Base-by-base conservation (phyloP, 768 basidiomycete species). In the Scleroderma bovista region DNA sequence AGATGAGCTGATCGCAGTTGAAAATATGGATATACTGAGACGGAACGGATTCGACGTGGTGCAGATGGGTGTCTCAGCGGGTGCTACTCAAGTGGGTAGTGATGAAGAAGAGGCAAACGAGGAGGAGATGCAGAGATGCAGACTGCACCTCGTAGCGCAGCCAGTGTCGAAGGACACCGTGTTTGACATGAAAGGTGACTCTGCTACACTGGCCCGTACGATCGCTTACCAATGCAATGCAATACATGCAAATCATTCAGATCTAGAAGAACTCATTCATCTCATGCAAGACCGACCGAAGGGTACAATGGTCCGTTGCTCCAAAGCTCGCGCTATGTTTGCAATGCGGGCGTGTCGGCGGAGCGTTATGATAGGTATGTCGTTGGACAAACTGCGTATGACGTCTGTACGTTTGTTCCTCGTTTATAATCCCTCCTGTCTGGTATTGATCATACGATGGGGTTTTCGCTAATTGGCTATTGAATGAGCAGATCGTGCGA, bases 341-440 rank as follows among this genome's bases (percentile, higher is more conserved):
- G 96, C 96, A 1, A 89, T 85, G 79, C 80, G 94, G 32, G 96
- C 96, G 0, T 99, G 96, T 68, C 67, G 95, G 55, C 93, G 89
- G 72, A 97, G 93, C 66, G 84, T 96, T 37, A 99, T 98, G 96
- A 76, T 97, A 39, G 94, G 96, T 3, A 89, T 81, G 72, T 75
- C 93, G 11, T 73, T 98, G 52, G 92, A 77, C 33, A 73, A 68
- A 51, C 66, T 72, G 15, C 90, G 89, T 60, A 98, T 99, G 95
- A 78, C 74, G 17, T 61, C 73, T 52, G 86, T 90, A 58, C 63
- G 79, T 70, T 20, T 29, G 26, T 23, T 19, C 5, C 23, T 16
- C 17, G 17, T 5, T 23, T 41, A 16, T 33, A n/a, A n/a, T 5
- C 24, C 16, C 4, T 51, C 1, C 4, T 6, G 13, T n/a, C 2